Conservation (phyloP, 1,139 yeast species). For the Kodamaea anthophila region DNA sequence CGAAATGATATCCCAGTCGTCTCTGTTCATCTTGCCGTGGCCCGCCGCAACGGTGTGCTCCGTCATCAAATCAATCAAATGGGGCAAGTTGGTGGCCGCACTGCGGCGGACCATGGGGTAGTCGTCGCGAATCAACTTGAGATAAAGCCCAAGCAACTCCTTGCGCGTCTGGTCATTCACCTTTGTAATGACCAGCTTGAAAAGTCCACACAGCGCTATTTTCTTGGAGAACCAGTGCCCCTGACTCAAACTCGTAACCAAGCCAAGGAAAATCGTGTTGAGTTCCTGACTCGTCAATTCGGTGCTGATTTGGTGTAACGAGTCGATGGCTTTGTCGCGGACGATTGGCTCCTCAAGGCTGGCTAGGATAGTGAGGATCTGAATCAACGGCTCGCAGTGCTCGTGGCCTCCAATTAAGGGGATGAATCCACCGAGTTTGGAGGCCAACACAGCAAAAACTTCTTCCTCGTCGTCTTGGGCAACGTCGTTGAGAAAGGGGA, state of each 20-base stretch:
- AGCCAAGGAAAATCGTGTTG: constrained; percentile 60
- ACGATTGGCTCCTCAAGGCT: constrained; percentile 98
- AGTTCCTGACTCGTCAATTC: constrained; percentile 66
- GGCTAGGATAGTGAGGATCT: constrained; percentile 82
- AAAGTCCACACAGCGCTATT: constrained; percentile 89
- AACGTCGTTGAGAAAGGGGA: constrained; percentile 82
- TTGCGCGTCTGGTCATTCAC: constrained; percentile 51
- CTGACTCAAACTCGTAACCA: constrained; percentile 70
- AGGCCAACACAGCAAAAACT: constrained; percentile 89
- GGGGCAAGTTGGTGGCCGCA: constrained; percentile 81
- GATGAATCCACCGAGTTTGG: constrained; percentile 80
- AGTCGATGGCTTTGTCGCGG: constrained; percentile 87
- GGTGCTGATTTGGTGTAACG: constrained; percentile 66
- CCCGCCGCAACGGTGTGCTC: constrained; percentile 21
- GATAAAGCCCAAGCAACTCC: constrained; percentile 60
- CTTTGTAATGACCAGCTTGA: constrained; percentile 61
- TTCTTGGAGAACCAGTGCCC: constrained; percentile 95
- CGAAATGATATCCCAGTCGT: constrained; percentile 69
- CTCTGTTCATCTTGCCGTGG: constrained; percentile 28
- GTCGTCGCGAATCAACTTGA: constrained; percentile 76
- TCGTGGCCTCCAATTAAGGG: constrained; percentile 84
- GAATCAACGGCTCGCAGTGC: constrained; percentile 69
- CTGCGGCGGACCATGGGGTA: constrained; percentile 98
- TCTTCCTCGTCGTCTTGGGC: constrained; percentile 98
- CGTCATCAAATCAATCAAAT: constrained; percentile 55